Evolutionary conservation across 768 basidiomycete species (phyloP), one percentile per base, ranked within the genome.

Genomic region (Termitomyces sp.): DNA sequence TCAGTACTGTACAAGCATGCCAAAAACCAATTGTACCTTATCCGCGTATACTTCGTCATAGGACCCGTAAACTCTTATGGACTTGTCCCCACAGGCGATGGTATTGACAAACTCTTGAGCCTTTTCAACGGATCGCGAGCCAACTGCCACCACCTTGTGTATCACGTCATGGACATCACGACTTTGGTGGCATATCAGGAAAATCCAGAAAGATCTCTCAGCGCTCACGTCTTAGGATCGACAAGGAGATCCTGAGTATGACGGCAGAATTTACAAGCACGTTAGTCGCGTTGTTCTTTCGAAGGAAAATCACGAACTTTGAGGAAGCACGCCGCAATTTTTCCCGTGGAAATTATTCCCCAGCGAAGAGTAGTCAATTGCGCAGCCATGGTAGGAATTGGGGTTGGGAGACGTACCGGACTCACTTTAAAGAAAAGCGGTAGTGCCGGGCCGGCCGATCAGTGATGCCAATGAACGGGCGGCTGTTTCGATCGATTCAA

Each of bases 261-360:
- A 22, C 26, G 22, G 22, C 7, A 19, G 26, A 40, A 24, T 19
- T 43, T 28, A 10, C 7, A 28, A 6, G n/a, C 41, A 32, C 2
- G 10, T 38, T 24, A 26, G 44, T 45, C 15, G 32, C 37, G 45
- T 51, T 45, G 53, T 50, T 24, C 35, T 43, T n/a, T 28, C 4
- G 14, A 53, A 24, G 35, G 51, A 12, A 12, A 34, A 43, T 7
- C 5, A 47, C 56, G 55, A 56, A 88, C 90, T 75, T 80, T 82
- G 11, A 83, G 79, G 66, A 93, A 94, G 11, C 66, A 68, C 30
- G 72, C 72, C 9, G 90, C 83, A 55, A 93, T 94, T 19, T 67
- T 65, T 30, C 90, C 90, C 1, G 91, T 92, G 12, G 90, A 89
- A 58, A 96, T 87, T 60, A 94, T 89, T 17, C 93, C 92, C 93